Conservation (phyloP, 768 basidiomycete species). For the Termitomyces sp. region DNA sequence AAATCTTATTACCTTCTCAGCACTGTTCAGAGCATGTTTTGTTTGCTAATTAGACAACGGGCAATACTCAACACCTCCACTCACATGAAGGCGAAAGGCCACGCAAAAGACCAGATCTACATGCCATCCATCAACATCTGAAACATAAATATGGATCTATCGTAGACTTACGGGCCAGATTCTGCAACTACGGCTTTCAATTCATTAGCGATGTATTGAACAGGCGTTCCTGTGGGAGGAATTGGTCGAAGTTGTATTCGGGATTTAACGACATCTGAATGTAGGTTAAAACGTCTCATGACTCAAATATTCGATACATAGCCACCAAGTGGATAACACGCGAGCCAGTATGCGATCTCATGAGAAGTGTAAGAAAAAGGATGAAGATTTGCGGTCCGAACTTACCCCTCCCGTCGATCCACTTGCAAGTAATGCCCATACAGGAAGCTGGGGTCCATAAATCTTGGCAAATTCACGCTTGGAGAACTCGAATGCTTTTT, state of each 20-base stretch:
- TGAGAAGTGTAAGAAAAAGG: neutral
- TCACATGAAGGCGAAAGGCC: conserved; percentile 74
- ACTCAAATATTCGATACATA: neutral
- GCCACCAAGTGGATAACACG: conserved; percentile 83
- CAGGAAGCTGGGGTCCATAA: conserved; percentile 67
- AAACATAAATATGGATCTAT: neutral
- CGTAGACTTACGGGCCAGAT: conserved; percentile 61
- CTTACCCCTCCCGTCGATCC: conserved; percentile 80
- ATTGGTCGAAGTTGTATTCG: conserved; percentile 74
- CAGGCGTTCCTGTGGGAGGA: conserved; percentile 70
- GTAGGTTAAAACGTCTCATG: neutral
- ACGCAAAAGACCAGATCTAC: conserved; percentile 60
- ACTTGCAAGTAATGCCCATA: conserved; percentile 81
- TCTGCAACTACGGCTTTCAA: conserved; percentile 62
- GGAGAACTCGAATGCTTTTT: conserved; percentile 78
- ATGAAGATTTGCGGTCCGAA: conserved; percentile 9
- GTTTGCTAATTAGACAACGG: neutral
- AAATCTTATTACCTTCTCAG: conserved; percentile 47
- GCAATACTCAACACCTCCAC: conserved; percentile 20
- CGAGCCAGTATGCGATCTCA: conserved; percentile 90
- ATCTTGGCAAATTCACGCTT: conserved; percentile 67
- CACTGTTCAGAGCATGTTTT: conserved; percentile 31
- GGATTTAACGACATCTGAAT: conserved; percentile 83
- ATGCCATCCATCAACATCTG: neutral
- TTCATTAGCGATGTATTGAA: conserved; percentile 73